Conservation (phyloP, 805 yeast species). For the Candida nitratophila region DNA sequence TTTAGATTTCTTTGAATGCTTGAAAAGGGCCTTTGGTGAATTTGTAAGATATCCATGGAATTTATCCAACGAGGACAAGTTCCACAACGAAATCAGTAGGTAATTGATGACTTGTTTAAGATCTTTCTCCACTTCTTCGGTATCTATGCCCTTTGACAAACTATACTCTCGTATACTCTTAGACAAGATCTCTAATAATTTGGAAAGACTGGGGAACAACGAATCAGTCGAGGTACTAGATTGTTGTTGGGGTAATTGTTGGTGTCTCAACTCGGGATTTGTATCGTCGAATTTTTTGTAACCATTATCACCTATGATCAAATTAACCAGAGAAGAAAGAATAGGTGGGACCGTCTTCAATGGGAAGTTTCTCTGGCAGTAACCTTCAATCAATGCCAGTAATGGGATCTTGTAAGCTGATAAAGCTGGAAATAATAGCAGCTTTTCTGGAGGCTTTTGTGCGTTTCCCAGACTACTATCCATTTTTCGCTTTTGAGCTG, state of each 20-base stretch:
- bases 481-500: too few relatives aligned
- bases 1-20: constrained; percentile 18
- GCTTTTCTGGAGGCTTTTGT: not conserved
- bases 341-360: constrained; percentile 29
- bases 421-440: constrained; percentile 30
- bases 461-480: too few relatives aligned
- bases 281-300: not conserved
- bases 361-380: constrained; percentile 36
- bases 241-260: not conserved
- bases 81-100: constrained; percentile 36
- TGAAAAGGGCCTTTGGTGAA: constrained; percentile 25
- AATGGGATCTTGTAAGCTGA: constrained; percentile 52
- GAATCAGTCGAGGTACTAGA: not conserved
- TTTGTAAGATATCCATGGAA: constrained; percentile 32
- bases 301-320: constrained; percentile 24
- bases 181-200: constrained; percentile 8
- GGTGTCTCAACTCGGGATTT: not conserved
- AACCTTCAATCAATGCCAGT: constrained; percentile 39
- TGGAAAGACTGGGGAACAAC: constrained; percentile 20
- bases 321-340: constrained; percentile 34
- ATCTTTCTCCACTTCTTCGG: not conserved
- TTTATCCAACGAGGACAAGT: constrained; percentile 39
- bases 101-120: constrained; percentile 17
- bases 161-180: not conserved
- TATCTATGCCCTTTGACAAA: not conserved